These are phyloP conservation scores for Myxozyma monticola DNA, from an alignment of 805 yeast genomes.

Conservation along the genomic window DNA sequence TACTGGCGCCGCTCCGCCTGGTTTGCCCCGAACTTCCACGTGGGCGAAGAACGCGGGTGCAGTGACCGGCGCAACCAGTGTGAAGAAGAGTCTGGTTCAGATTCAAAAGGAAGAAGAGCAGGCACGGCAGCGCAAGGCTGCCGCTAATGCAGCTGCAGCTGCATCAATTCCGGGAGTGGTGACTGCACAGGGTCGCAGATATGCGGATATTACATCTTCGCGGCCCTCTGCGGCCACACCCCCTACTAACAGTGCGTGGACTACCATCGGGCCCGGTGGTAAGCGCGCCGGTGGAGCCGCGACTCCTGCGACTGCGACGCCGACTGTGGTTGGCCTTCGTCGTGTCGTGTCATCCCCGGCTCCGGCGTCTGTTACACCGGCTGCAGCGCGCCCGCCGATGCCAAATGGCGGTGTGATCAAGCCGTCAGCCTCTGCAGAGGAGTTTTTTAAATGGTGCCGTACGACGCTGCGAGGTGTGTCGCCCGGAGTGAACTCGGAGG, in stretches of 20 bases:
- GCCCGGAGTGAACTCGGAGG: conserved; percentile 67
- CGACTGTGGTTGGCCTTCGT: conserved; percentile 3
- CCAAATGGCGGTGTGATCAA: conserved; percentile 11
- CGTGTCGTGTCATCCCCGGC: not conserved
- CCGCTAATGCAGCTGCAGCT: conserved; percentile 18
- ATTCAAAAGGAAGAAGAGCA: conserved; percentile 44
- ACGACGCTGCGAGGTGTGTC: conserved; percentile 52
- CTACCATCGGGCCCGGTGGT: conserved; percentile 61
- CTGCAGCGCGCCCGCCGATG: conserved; percentile 1
- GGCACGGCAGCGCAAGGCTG: conserved; percentile 29
- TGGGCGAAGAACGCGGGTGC: conserved; percentile 32
- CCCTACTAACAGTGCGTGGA: conserved; percentile 33
- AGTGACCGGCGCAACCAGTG: conserved; percentile 28
- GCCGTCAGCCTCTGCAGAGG: conserved; percentile 35
- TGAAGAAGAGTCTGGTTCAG: conserved; percentile 40
- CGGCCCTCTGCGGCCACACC: conserved; percentile 3
- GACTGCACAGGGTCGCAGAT: conserved; percentile 17
- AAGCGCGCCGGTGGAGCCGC: conserved; percentile 53
- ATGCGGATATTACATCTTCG: conserved; percentile 22
- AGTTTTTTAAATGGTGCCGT: conserved; percentile 45
- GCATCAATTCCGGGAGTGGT: conserved; percentile 13
- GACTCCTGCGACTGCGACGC: conserved; percentile 3
- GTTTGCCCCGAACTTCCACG: conserved; percentile 34
- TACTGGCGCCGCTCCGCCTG: conserved; percentile 24
- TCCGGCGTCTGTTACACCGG: not conserved